Base-by-base conservation (phyloP, 495 filamentous ascomycete genomes). In the Gamarada debralockiae region DNA sequence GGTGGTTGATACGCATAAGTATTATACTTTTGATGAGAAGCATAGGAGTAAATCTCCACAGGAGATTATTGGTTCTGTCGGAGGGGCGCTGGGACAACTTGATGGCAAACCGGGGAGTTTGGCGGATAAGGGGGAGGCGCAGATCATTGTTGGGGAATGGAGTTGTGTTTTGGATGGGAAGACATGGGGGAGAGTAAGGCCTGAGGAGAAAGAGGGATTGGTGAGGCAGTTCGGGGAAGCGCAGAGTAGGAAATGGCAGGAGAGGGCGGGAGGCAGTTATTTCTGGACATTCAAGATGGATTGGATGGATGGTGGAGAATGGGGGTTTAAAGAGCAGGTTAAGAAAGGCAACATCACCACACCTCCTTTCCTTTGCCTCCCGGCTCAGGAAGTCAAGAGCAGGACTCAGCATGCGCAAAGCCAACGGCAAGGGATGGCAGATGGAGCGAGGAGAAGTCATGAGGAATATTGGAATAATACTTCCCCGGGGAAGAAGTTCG, bases 261-360 rank as follows among this genome's bases (percentile, higher is more conserved):
- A 65, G 15, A 60, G 64, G n/a, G 57, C 70, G 7, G 73, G 72
- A 31, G 79, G 75, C 14, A 61, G 64, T 3, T 77, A 69, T 44
- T 81, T 81, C 61, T 81, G 75, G 72, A 79, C 76, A 0, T 74
- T 65, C 31, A 78, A 76, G 50, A 78, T 80, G 73, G 65, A 75
- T 55, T 77, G 75, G 72, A 74, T 73, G 66, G 68, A 68, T 50
- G 77, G 76, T 29, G 79, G 76, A 10, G 74, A 74, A 57, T 81
- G 78, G 79, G 74, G 75, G 18, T 78, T 81, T 56, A 54, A 62
- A 0, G 58, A 72, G 33, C 76, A 78, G 57, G 69, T 66, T 25
- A 67, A 72, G 12, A 63, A 55, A 25, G 60, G 61, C 1, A 68
- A 70, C 22, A 66, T 81, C 37, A 22, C 55, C 3, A 40, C 72